Conservation (phyloP, 805 yeast genomes). For the Yarrowia alimentaria region DNA sequence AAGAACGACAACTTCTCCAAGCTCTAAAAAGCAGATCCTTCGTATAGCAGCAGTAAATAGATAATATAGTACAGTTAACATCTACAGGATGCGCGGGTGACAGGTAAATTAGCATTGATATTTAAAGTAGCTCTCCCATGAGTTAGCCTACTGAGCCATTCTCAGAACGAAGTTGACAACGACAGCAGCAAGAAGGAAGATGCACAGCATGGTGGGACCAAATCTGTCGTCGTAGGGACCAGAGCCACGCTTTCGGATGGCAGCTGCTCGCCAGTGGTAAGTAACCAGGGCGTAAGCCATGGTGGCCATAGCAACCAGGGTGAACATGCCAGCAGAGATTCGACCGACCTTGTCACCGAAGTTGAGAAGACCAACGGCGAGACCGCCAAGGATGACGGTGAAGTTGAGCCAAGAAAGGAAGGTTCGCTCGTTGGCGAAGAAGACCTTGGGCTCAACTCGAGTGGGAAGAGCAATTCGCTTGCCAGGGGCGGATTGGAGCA, state of each 20-base stretch:
- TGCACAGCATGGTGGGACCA: conserved; percentile 96
- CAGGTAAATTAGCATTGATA: conserved; percentile 14
- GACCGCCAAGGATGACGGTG: conserved; percentile 95
- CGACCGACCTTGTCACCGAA: conserved; percentile 95
- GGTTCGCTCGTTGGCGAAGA: conserved; percentile 98
- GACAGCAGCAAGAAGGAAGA: conserved; percentile 89
- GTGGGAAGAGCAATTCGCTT: conserved; percentile 98
- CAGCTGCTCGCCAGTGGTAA: conserved; percentile 99
- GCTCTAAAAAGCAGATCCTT: no score
- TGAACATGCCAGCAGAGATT: conserved; percentile 89
- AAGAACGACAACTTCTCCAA: conserved; percentile 17
- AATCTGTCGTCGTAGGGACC: conserved; percentile 99
- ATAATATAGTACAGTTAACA: no score
- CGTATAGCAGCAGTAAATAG: no score
- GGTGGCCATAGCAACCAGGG: conserved; percentile 95
- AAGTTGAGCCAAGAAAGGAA: conserved; percentile 97
- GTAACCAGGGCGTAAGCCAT: conserved; percentile 95
- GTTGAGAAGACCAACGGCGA: conserved; percentile 92
- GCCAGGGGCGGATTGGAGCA: conserved; percentile 39
- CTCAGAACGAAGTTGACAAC: conserved; percentile 88
- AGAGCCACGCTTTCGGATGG: conserved; percentile 93
- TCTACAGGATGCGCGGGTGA: no score
- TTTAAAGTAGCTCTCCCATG: not conserved
- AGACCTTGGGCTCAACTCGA: conserved; percentile 97
- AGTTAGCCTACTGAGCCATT: conserved; percentile 44